These are phyloP conservation scores for Mortierella antarctica DNA, from an alignment of 192 early-diverging fungal species.

Conservation along the genomic window DNA sequence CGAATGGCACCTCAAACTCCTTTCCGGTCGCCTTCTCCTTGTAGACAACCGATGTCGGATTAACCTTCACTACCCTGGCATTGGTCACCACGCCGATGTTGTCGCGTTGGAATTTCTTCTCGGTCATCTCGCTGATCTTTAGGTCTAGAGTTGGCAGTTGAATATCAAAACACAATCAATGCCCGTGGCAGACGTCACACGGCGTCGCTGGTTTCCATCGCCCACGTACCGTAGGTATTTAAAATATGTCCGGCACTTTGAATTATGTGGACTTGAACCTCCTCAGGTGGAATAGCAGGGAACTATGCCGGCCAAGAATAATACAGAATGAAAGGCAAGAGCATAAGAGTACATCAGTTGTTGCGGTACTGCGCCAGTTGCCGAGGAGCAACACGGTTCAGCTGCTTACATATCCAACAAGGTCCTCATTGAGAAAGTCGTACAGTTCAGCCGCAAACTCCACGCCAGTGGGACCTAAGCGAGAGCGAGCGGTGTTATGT, in stretches of 20 bases:
- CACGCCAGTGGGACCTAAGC: constrained; percentile 63
- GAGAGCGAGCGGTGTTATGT: not conserved
- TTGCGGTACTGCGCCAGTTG: not conserved
- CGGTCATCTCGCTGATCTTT: constrained; percentile 73
- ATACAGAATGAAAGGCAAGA: constrained; percentile 8
- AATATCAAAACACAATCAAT: not conserved
- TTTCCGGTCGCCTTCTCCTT: constrained; percentile 57
- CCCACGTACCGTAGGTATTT: constrained; percentile 70
- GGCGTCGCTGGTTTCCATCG: not conserved
- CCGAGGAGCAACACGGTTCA: not conserved
- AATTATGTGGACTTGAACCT: constrained; percentile 70
- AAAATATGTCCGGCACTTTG: constrained; percentile 78
- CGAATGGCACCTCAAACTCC: constrained; percentile 53
- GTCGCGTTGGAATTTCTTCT: constrained; percentile 71
- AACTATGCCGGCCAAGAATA: constrained; percentile 54
- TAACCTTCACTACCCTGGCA: constrained; percentile 71
- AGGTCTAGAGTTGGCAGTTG: constrained; percentile 31
- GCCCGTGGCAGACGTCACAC: not conserved
- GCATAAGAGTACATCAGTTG: not conserved
- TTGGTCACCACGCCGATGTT: constrained; percentile 75
- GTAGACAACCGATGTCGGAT: constrained; percentile 65
- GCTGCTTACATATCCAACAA: constrained; percentile 63
- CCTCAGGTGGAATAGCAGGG: constrained; percentile 66
- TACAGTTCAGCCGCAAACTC: constrained; percentile 73
- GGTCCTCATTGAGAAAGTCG: constrained; percentile 69